Conservation (phyloP, 139 green algal genomes). For the Penium margaritaceum region DNA sequence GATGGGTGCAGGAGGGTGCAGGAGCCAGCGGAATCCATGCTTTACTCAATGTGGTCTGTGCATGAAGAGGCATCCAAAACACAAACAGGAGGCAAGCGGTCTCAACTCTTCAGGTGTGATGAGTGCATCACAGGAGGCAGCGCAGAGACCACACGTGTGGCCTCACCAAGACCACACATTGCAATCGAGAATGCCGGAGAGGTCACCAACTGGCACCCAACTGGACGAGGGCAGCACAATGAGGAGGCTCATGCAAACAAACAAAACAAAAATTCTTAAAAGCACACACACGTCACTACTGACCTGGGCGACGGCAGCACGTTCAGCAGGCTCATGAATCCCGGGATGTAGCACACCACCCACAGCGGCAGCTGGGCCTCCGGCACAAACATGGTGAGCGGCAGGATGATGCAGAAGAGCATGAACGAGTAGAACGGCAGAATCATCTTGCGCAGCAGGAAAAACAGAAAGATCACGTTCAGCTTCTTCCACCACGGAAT, state of each 20-base stretch:
- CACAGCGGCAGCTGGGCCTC: slow-evolving; percentile 42
- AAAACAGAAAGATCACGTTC: slow-evolving; percentile 72
- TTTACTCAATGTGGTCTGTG: no score
- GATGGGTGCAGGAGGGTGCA: no score
- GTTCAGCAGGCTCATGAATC: slow-evolving; percentile 24
- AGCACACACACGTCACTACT: slow-evolving; percentile 11
- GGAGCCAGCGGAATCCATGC: no score
- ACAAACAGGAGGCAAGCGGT: no score
- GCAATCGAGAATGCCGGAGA: no score
- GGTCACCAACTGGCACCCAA: no score
- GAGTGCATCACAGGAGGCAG: no score
- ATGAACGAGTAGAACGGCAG: slow-evolving; percentile 71
- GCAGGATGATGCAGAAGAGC: slow-evolving; percentile 73
- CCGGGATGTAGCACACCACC: slow-evolving; percentile 36
- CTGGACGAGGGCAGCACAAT: slow-evolving; percentile 30
- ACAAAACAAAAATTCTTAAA: slow-evolving; percentile 28
- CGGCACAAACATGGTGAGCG: slow-evolving; percentile 42
- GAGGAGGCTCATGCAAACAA: slow-evolving; percentile 6
- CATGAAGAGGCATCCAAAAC: no score
- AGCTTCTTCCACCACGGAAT: slow-evolving; percentile 46
- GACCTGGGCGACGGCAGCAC: slow-evolving; percentile 21
- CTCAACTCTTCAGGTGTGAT: no score
- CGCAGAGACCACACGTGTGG: slow-evolving; percentile 76
- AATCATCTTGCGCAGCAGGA: slow-evolving; percentile 67
- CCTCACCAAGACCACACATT: no score